phyloP scores from a whole-genome alignment of 208 protist genomes.

The Borovskyia barvae region DNA sequence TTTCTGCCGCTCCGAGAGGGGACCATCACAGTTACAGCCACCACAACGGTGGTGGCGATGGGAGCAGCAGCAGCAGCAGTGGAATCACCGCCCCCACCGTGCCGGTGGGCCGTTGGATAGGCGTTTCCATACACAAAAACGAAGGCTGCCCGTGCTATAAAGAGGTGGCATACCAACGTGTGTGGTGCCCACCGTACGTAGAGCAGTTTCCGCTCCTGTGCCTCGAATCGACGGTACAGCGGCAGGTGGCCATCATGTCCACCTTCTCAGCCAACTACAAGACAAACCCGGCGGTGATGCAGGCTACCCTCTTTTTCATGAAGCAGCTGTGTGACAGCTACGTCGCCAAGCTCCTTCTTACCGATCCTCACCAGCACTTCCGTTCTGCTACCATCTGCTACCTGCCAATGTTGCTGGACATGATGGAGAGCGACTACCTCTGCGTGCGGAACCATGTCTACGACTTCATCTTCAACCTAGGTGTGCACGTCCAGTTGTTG shows the following conservation, averaged over 20 bases:
- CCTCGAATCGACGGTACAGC: constrained; percentile 53
- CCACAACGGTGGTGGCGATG: background rate
- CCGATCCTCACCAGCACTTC: constrained; percentile 64
- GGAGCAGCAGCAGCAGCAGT: background rate
- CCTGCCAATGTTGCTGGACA: constrained; percentile 67
- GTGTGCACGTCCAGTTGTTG: constrained; percentile 82
- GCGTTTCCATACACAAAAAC: constrained; percentile 24
- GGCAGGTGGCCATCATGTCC: constrained; percentile 63
- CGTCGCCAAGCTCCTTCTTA: constrained; percentile 73
- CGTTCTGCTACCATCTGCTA: constrained; percentile 81
- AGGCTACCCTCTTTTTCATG: constrained; percentile 73
- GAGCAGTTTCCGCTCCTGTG: constrained; percentile 75
- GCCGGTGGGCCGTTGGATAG: constrained; percentile 11
- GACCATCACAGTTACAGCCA: background rate
- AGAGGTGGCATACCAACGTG: constrained; percentile 26
- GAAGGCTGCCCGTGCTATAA: constrained; percentile 18
- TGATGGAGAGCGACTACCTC: constrained; percentile 86
- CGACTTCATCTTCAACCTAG: constrained; percentile 80
- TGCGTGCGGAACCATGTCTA: constrained; percentile 89
- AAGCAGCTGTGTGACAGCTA: constrained; percentile 87
- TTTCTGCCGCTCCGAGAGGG: background rate
- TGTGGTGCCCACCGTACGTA: constrained; percentile 49
- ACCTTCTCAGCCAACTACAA: constrained; percentile 75
- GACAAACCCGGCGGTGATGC: constrained; percentile 54
- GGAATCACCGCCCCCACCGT: constrained; percentile 13